Evolutionary conservation across 2,329 filamentous ascomycete genomes (phyloP).

Genomic region (Magnaporthales sp.): DNA sequence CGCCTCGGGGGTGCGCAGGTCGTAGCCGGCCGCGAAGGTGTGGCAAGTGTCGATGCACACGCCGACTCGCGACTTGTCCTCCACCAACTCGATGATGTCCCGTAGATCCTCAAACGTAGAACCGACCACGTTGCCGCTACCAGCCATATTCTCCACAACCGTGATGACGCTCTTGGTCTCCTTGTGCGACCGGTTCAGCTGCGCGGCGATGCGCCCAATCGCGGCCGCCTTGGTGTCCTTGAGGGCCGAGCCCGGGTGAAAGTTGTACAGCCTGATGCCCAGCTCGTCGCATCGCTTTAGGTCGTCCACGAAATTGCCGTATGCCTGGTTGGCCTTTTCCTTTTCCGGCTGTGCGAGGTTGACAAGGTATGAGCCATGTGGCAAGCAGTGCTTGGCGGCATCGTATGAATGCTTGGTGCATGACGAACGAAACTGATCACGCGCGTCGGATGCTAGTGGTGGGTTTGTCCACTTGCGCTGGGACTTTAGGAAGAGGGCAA

Average conservation of each 20-base stretch:
- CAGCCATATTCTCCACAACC: constrained; percentile 92
- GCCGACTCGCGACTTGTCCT: constrained; percentile 76
- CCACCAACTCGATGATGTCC: constrained; percentile 71
- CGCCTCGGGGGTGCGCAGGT: constrained; percentile 65
- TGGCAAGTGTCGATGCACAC: constrained; percentile 98
- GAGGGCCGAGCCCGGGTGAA: constrained; percentile 83
- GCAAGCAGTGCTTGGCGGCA: constrained; percentile 64
- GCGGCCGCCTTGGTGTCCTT: constrained; percentile 59
- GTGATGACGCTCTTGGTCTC: constrained; percentile 72
- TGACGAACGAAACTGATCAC: constrained; percentile 58
- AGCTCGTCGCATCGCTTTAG: constrained; percentile 75
- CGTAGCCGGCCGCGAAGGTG: constrained; percentile 88
- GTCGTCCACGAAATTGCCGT: constrained; percentile 79
- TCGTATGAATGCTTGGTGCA: constrained; percentile 66
- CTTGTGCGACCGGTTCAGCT: constrained; percentile 73
- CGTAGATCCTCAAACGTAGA: constrained; percentile 77
- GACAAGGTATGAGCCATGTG: constrained; percentile 93
- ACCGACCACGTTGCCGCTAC: constrained; percentile 79
- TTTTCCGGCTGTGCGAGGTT: constrained; percentile 83
- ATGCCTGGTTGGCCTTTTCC: constrained; percentile 76
- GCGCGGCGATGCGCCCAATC: constrained; percentile 67
- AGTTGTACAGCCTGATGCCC: constrained; percentile 91
- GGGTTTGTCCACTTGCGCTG: constrained; percentile 93
- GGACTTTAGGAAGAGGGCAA: constrained; percentile 91
- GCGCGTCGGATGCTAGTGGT: constrained; percentile 58